Evolutionary conservation across 1,284 basidiomycete species (phyloP).

Genomic region (Ustilago cynodontis): DNA sequence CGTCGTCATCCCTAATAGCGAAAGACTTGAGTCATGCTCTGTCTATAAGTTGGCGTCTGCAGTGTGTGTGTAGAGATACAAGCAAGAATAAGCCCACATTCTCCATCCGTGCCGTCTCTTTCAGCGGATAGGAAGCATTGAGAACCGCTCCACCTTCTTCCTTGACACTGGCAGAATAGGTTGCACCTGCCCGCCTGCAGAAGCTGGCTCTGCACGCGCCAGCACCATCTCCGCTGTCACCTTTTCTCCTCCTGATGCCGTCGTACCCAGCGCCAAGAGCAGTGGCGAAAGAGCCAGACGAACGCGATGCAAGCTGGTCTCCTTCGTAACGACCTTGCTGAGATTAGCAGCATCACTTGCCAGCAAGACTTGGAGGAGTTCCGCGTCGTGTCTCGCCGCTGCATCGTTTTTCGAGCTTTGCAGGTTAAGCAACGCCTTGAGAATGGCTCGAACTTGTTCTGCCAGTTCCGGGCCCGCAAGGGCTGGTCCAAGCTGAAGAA

Average conservation of each 20-base stretch:
- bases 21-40: too few relatives aligned
- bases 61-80: not conserved
- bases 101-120: not conserved
- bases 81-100: not conserved
- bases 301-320: constrained; percentile 18
- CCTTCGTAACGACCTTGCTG: constrained; percentile 12
- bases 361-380: constrained; percentile 15
- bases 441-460: constrained; percentile 15
- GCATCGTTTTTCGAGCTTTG: not conserved
- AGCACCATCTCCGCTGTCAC: constrained; percentile 4
- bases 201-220: constrained; percentile 30
- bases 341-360: constrained; percentile 15
- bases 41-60: not conserved
- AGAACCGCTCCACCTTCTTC: constrained; percentile 27
- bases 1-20: not conserved
- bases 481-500: constrained; percentile 35
- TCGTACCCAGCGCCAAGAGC: constrained; percentile 22
- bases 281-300: constrained; percentile 31
- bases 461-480: constrained; percentile 33
- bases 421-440: constrained; percentile 1
- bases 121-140: constrained; percentile 34
- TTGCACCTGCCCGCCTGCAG: constrained; percentile 19
- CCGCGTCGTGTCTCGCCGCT: constrained; percentile 12
- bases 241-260: constrained; percentile 9
- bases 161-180: constrained; percentile 24